Evolutionary conservation across 1,284 basidiomycete genomes (phyloP).

Genomic region (Amylostereum chailletii): DNA sequence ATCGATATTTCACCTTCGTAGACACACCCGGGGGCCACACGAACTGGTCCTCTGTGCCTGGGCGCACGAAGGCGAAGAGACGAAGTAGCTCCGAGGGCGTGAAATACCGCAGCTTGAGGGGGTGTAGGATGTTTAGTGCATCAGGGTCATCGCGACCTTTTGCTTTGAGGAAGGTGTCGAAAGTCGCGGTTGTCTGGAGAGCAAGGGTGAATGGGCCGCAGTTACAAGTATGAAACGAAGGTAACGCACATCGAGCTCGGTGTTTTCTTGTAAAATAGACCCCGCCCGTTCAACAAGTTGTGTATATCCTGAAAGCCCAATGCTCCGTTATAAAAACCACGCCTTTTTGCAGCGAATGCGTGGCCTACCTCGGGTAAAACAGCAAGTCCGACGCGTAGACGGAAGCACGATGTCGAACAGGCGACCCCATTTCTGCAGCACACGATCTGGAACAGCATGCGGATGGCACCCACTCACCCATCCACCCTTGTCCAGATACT

Average conservation of each 20-base stretch:
- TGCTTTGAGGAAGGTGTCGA: slow-evolving; percentile 46
- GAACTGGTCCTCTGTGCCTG: slow-evolving; percentile 25
- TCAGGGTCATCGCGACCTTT: slow-evolving; percentile 28
- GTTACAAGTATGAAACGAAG: slow-evolving; percentile 5
- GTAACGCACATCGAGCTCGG: slow-evolving; percentile 49
- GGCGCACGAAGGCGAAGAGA: slow-evolving; percentile 47
- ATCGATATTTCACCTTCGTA: slow-evolving; percentile 57
- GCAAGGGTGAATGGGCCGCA: not conserved
- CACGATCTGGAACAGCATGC: slow-evolving; percentile 44
- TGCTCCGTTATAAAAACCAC: not conserved
- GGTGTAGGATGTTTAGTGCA: slow-evolving; percentile 45
- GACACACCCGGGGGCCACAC: slow-evolving; percentile 53
- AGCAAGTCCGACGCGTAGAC: slow-evolving; percentile 54
- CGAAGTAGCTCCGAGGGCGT: slow-evolving; percentile 62
- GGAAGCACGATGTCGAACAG: slow-evolving; percentile 71
- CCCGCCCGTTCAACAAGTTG: slow-evolving; percentile 67
- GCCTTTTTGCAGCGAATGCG: not conserved
- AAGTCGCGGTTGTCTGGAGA: slow-evolving; percentile 50
- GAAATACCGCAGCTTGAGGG: slow-evolving; percentile 61
- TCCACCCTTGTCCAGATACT: slow-evolving; percentile 40
- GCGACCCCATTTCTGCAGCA: slow-evolving; percentile 67
- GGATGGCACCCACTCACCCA: slow-evolving; percentile 13
- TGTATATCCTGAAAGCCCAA: slow-evolving; percentile 48
- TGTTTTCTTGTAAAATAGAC: slow-evolving; percentile 65
- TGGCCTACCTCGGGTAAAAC: slow-evolving; percentile 63